Evolutionary conservation across 2,329 filamentous ascomycete genomes (phyloP), one percentile per base, ranked within the genome.

Genomic region (Coniochaeta pulveracea): DNA sequence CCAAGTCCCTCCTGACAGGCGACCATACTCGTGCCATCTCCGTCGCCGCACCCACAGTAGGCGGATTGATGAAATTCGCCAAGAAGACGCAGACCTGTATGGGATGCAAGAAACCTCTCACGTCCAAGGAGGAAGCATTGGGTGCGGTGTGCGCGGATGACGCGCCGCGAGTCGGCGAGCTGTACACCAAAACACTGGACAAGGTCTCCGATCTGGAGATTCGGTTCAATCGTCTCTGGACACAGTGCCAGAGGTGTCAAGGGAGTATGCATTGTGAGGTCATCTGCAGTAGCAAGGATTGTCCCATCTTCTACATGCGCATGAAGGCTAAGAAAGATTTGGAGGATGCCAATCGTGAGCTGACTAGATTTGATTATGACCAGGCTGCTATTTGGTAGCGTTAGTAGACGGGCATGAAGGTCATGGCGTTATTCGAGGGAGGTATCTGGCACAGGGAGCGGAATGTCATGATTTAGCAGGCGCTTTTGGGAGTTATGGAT

Each of bases 261-360:
- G 91, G 88, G 35, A 95, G 86, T 62, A 82, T 98, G 72, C 91
- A 98, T 61, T 91, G 85, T 55, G 91, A 98, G 57, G 93, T 98
- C 35, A 96, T 98, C 46, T 98, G 91, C 64, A 88, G 81, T 41
- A 89, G 81, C 54, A 83, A 86, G 55, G 91, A 98, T 63, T 98
- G 91, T 53, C 91, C 91, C 1, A 98, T 98, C 50, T 98, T 98
- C 58, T 98, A 98, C 57, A 98, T 98, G 91, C 78, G 91, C 4
- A 98, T 98, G 91, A 98, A 98, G 69, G 89, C 89, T 19, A 93
- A 95, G 72, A 98, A 98, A 66, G 91, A 98, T 55, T 78, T 96
- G 24, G 89, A 96, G 57, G 91, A 98, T 61, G 80, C 80, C 2
- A 85, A 88, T 37, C 93, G 85, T 61, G 91, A 98, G 56, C 58